Evolutionary conservation across 306 rosid genomes (phyloP).

Genomic region (Quercus gilva): DNA sequence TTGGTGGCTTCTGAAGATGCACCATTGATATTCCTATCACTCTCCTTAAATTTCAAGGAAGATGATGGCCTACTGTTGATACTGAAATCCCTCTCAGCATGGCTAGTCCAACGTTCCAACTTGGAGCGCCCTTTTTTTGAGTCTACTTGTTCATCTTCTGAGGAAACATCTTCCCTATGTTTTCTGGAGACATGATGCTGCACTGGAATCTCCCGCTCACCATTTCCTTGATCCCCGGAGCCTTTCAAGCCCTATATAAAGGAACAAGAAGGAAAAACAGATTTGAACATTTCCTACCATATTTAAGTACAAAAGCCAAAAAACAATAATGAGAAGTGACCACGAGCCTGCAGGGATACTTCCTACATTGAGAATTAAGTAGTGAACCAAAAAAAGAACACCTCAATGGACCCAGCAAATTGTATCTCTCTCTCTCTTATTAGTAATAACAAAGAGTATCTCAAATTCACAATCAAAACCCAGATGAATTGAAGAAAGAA

Average conservation of each 20-base stretch:
- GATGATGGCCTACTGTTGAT: conserved; percentile 60
- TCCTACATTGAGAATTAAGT: neutral
- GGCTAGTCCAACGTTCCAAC: conserved; percentile 99
- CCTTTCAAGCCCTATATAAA: conserved; percentile 69
- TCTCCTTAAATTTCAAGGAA: conserved; percentile 50
- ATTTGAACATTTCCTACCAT: conserved; percentile 12
- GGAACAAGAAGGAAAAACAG: conserved; percentile 17
- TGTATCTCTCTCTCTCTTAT: too few relatives aligned
- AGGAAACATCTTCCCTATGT: conserved; percentile 55
- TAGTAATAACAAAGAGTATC: conserved; percentile 1
- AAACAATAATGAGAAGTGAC: neutral
- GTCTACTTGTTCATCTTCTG: conserved; percentile 80
- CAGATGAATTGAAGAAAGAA: neutral
- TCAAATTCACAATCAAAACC: conserved; percentile 16
- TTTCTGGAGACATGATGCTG: conserved; percentile 52
- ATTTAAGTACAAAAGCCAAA: neutral
- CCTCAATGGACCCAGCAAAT: neutral
- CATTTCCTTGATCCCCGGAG: conserved; percentile 44
- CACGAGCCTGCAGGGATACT: neutral
- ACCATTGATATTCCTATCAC: conserved; percentile 46
- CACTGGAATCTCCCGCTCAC: conserved; percentile 47
- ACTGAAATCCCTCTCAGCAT: conserved; percentile 73
- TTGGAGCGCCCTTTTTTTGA: conserved; percentile 82
- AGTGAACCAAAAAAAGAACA: neutral
- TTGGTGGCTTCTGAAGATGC: conserved; percentile 57